Evolutionary conservation across 73 alveolate genomes (phyloP).

Genomic region (Symbiodinium natans): DNA sequence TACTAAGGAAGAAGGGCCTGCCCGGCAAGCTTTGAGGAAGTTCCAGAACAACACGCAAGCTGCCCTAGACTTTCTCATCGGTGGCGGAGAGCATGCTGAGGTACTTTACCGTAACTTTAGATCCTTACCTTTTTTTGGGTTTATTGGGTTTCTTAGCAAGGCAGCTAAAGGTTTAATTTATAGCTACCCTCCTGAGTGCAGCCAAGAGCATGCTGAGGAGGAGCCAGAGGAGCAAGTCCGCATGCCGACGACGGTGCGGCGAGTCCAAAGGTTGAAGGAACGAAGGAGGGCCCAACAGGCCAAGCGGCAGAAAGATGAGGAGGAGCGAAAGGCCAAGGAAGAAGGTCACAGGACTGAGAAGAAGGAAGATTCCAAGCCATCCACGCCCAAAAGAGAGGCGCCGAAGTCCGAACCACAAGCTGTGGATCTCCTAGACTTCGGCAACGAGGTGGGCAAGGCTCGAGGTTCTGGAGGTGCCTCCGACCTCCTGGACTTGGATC

Average conservation of each 20-base stretch:
- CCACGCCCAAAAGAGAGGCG: not conserved
- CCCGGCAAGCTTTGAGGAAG: slow-evolving; percentile 74
- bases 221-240: slow-evolving; percentile 68
- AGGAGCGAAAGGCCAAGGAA: slow-evolving; percentile 18
- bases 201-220: not conserved
- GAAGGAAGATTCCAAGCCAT: not conserved
- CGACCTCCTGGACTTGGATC: not conserved
- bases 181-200: too few species aligned
- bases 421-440: not conserved
- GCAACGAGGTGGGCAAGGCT: not conserved
- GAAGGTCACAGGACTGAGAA: not conserved
- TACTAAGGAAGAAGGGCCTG: too few species aligned
- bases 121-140: too few species aligned
- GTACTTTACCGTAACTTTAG: too few species aligned
- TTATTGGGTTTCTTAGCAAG: too few species aligned
- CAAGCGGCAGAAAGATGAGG: not conserved
- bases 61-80: slow-evolving; percentile 86
- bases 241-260: slow-evolving; percentile 67
- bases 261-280: slow-evolving; percentile 63
- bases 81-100: slow-evolving; percentile 47
- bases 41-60: slow-evolving; percentile 89
- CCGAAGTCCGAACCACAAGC: slow-evolving; percentile 9
- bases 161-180: too few species aligned
- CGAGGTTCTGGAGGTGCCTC: slow-evolving; percentile 11
- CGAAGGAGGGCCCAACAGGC: slow-evolving; percentile 41